Evolutionary conservation across 495 filamentous ascomycete genomes (phyloP).

Genomic region (Jackrogersella minutella): DNA sequence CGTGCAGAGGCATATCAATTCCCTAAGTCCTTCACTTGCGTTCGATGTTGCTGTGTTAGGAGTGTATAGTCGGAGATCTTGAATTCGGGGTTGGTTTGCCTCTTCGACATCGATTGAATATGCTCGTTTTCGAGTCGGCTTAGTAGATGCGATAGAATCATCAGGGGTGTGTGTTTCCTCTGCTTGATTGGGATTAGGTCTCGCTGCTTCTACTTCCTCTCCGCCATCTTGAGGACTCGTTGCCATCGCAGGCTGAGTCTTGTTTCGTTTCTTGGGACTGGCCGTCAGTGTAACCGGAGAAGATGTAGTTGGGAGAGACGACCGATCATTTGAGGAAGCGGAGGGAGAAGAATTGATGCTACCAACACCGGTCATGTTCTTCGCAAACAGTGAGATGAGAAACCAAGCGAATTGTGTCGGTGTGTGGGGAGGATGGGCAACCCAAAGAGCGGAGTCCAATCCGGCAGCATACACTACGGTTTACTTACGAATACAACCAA

Average conservation of each 20-base stretch:
- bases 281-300: conserved; percentile 17
- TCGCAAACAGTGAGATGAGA: conserved; percentile 29
- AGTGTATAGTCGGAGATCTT: conserved; percentile 51
- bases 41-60: conserved; percentile 42
- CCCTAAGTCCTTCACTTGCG: conserved; percentile 45
- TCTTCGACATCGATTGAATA: conserved; percentile 59
- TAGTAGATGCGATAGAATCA: conserved; percentile 19
- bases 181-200: conserved; percentile 1
- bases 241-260: conserved; percentile 28
- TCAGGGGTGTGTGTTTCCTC: conserved; percentile 5
- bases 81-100: conserved; percentile 53
- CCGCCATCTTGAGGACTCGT: conserved; percentile 15
- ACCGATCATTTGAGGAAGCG: conserved; percentile 27
- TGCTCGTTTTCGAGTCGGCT: conserved; percentile 48
- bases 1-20: conserved; percentile 86
- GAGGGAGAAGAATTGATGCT: conserved; percentile 26
- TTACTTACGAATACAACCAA: conserved; percentile 18
- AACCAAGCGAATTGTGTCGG: conserved; percentile 21
- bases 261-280: conserved; percentile 9
- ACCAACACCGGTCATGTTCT: conserved; percentile 31
- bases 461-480: conserved; percentile 36
- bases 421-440: conserved; percentile 26
- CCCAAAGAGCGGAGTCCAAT: conserved; percentile 32
- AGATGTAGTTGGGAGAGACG: conserved; percentile 25
- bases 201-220: conserved; percentile 7